These are phyloP conservation scores for Daldinia sp. DNA, from an alignment of 2,329 filamentous ascomycete genomes.

Conservation along the genomic window DNA sequence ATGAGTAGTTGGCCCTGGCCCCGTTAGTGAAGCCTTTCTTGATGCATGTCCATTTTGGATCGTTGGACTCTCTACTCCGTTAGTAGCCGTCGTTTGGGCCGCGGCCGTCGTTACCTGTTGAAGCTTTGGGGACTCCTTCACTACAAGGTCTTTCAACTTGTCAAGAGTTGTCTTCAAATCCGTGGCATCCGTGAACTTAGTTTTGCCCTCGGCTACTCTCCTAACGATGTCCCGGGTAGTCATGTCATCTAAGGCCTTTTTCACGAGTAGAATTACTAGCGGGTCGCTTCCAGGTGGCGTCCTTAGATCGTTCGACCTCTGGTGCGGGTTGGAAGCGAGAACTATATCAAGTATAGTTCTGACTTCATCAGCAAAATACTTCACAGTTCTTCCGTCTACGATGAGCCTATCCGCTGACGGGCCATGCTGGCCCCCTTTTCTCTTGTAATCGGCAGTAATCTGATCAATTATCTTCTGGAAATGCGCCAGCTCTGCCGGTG, in stretches of 20 bases:
- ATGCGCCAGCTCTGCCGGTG: slow-evolving; percentile 75
- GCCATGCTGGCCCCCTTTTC: slow-evolving; percentile 62
- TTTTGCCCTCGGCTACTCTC: slow-evolving; percentile 65
- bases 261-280: slow-evolving; percentile 68
- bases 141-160: slow-evolving; percentile 58
- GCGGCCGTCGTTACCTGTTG: slow-evolving; percentile 34
- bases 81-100: slow-evolving; percentile 46
- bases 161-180: slow-evolving; percentile 68
- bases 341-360: slow-evolving; percentile 69
- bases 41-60: slow-evolving; percentile 49
- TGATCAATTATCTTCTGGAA: slow-evolving; percentile 87
- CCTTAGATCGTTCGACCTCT: slow-evolving; percentile 65
- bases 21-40: slow-evolving; percentile 48
- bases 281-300: slow-evolving; percentile 67
- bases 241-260: slow-evolving; percentile 66
- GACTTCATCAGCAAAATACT: slow-evolving; percentile 71
- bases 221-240: slow-evolving; percentile 64
- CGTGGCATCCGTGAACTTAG: slow-evolving; percentile 64
- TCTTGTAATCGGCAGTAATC: slow-evolving; percentile 72
- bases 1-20: slow-evolving; percentile 38
- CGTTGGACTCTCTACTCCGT: slow-evolving; percentile 51
- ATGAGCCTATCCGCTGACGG: slow-evolving; percentile 67
- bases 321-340: slow-evolving; percentile 68
- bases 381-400: slow-evolving; percentile 68
- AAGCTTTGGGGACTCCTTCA: slow-evolving; percentile 52